A percentile compares a stretch with the other conserved stretches of the same genome.
Evolutionary conservation across 2,329 filamentous ascomycete genomes (phyloP).

Genomic region (Nemania abortiva): DNA sequence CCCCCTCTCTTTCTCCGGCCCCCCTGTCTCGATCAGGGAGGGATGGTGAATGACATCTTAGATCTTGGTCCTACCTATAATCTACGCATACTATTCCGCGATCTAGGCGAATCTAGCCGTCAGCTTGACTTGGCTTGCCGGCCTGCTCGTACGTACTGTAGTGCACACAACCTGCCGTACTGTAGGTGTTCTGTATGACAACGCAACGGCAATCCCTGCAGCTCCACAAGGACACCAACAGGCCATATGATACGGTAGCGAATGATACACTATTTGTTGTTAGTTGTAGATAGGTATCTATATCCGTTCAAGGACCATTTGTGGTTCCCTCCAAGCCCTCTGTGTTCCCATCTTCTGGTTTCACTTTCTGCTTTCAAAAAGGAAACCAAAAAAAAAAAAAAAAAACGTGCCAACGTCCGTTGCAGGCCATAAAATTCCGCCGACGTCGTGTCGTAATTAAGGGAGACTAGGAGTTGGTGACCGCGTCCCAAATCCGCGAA

Average conservation of each 20-base stretch:
- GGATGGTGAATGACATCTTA: too few species aligned
- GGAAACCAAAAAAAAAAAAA: too few species aligned
- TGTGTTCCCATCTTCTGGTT: slow-evolving; percentile 12
- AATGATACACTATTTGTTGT: background rate
- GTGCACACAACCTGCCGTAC: background rate
- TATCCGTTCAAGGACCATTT: slow-evolving; percentile 20
- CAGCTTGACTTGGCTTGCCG: slow-evolving; percentile 1
- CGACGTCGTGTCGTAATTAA: background rate
- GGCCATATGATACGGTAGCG: slow-evolving; percentile 16
- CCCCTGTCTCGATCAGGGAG: too few species aligned
- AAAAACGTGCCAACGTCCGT: too few species aligned
- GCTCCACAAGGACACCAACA: slow-evolving; percentile 24
- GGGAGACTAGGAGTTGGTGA: background rate
- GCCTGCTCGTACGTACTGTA: slow-evolving; percentile 10
- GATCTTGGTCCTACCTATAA: background rate
- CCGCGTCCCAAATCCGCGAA: background rate
- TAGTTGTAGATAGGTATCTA: slow-evolving; percentile 8
- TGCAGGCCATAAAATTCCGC: background rate
- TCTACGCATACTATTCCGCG: too few species aligned
- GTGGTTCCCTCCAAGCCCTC: slow-evolving; percentile 19
- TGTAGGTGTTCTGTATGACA: slow-evolving; percentile 15
- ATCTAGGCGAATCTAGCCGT: too few species aligned
- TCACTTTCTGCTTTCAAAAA: slow-evolving; percentile 6
- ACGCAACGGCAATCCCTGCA: slow-evolving; percentile 31
- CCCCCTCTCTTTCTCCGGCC: too few species aligned